Evolutionary conservation across 23 red algal species (phyloP).

Genomic region (Gracilaria gracilis): DNA sequence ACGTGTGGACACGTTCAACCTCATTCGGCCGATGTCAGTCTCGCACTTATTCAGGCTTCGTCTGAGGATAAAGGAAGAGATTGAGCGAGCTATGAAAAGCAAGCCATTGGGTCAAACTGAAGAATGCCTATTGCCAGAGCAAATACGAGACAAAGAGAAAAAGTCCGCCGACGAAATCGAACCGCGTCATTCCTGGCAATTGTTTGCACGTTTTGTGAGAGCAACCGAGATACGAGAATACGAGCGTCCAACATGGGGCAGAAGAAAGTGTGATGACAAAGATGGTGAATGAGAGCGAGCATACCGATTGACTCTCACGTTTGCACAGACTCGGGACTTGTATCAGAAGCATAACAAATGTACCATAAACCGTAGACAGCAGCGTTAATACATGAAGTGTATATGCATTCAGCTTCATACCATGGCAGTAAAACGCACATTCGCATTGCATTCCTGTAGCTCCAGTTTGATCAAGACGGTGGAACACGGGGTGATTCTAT

Average conservation of each 20-base stretch:
- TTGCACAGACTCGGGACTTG: neutral
- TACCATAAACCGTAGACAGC: conserved; percentile 8
- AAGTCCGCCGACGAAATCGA: neutral
- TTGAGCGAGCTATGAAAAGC: conserved; percentile 59
- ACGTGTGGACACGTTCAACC: conserved; percentile 65
- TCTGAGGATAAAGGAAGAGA: conserved; percentile 52
- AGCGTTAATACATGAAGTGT: neutral
- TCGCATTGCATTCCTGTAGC: neutral
- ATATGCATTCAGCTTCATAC: neutral
- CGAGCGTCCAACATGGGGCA: conserved; percentile 55
- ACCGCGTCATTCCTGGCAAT: conserved; percentile 57
- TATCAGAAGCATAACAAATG: neutral
- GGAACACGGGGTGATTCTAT: conserved; percentile 55
- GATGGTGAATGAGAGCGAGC: neutral
- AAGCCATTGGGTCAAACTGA: neutral
- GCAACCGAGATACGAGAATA: conserved; percentile 55
- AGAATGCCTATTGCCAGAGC: neutral
- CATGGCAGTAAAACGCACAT: neutral
- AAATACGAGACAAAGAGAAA: neutral
- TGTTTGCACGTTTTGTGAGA: conserved; percentile 60
- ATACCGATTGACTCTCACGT: neutral
- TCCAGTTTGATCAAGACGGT: conserved; percentile 13
- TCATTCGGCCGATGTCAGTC: conserved; percentile 53
- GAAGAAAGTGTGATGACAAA: conserved; percentile 17
- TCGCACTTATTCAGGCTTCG: conserved; percentile 64